Evolutionary conservation across 2,329 filamentous ascomycete genomes (phyloP).

Genomic region (Chalara sp.): DNA sequence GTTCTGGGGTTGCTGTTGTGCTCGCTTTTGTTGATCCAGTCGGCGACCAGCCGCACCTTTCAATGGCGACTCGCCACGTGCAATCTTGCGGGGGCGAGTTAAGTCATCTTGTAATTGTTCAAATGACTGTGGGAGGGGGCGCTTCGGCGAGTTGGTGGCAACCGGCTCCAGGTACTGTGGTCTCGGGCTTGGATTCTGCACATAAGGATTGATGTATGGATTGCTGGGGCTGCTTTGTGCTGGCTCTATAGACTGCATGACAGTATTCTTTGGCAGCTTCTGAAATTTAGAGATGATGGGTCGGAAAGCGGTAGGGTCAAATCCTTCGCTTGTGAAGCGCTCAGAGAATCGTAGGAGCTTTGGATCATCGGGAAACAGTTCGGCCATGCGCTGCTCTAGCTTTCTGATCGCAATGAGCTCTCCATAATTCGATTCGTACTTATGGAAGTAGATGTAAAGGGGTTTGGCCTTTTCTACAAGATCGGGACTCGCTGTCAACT

Average conservation of each 20-base stretch:
- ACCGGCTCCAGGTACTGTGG: slow-evolving; percentile 21
- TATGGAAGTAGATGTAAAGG: slow-evolving; percentile 87
- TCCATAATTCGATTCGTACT: slow-evolving; percentile 90
- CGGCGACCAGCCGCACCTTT: slow-evolving; percentile 88
- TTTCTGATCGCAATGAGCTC: slow-evolving; percentile 87
- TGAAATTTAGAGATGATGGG: slow-evolving; percentile 81
- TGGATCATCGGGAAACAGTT: slow-evolving; percentile 87
- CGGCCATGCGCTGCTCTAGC: slow-evolving; percentile 85
- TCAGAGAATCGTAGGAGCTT: slow-evolving; percentile 67
- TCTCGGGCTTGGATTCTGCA: slow-evolving; percentile 25
- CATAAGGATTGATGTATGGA: slow-evolving; percentile 23
- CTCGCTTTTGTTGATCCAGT: slow-evolving; percentile 60
- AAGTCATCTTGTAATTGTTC: slow-evolving; percentile 68
- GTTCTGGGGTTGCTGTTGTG: slow-evolving; percentile 44
- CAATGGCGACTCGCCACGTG: slow-evolving; percentile 83
- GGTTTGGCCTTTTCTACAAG: slow-evolving; percentile 70
- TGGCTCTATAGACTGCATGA: slow-evolving; percentile 49
- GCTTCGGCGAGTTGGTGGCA: slow-evolving; percentile 31
- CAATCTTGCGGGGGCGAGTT: slow-evolving; percentile 76
- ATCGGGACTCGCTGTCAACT: slow-evolving; percentile 71
- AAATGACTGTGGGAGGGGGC: slow-evolving; percentile 26
- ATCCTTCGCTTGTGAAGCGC: slow-evolving; percentile 66
- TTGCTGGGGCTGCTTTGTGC: slow-evolving; percentile 32
- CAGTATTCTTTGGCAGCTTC: slow-evolving; percentile 55
- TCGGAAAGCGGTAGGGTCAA: slow-evolving; percentile 75